Base-by-base conservation (phyloP, 208 protist species). In the Trypanosoma rangeli region DNA sequence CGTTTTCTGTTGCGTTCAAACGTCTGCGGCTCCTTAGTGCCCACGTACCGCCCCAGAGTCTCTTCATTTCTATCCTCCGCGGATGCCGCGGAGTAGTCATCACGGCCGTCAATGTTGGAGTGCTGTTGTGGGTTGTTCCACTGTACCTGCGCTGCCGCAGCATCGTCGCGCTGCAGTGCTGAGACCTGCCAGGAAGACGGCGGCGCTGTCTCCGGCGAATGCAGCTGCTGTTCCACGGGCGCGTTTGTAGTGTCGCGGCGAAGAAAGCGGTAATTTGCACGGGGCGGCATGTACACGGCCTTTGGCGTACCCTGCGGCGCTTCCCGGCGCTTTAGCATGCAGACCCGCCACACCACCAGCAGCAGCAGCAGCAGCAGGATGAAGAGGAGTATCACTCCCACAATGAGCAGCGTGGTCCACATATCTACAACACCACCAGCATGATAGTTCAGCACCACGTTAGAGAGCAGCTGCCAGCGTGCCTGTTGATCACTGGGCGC, bases 211-310 rank as follows among this genome's bases (percentile, higher is more conserved):
- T 22, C 26, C 15, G 44, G 5, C 9, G 50, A 4, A 35, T 12
- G 50, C 13, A 16, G 46, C 33, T 22, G 16, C 39, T n/a, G 22
- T 5, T 0, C 33, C 4, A 37, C 33, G 60, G 5, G 55, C 12
- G 29, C 67, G 18, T 13, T 44, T 55, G 12, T 50, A 20, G 20
- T 54, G 28, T 37, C 12, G 50, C 50, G 52, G 16, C 53, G 58
- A 26, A 92, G 70, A 64, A 90, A 95, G n/a, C 90, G 82, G 53
- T 90, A 82, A 70, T 95, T 95, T 26, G 76, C 76, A 22, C 85
- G 84, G 5, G 90, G 90, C 31, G 80, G 80, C 70, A 92, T 83
- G 63, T 88, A 88, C 20, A 89, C 78, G 20, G 33, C 53, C 9
- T 54, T 58, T 0, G 3, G 20, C 1, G 59, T 33, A 4, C 39